phyloP scores from a whole-genome alignment of 2,329 filamentous ascomycete genomes.

The Clonostachys sp. region DNA sequence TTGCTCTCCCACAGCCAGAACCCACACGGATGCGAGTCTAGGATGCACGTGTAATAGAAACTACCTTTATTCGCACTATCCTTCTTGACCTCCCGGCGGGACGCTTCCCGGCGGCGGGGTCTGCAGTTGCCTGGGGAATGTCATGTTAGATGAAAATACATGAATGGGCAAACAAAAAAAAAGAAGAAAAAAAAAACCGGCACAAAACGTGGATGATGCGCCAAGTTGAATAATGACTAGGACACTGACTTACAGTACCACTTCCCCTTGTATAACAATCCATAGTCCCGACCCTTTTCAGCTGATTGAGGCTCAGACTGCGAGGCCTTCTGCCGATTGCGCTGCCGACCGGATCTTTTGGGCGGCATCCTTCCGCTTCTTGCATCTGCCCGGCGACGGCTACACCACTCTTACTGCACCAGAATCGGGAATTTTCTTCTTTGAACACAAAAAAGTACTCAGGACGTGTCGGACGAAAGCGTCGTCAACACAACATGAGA shows the following conservation, averaged over 20 bases:
- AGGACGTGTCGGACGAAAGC: not conserved
- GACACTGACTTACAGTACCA: slow-evolving; percentile 33
- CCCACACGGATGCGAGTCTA: slow-evolving; percentile 24
- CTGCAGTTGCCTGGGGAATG: slow-evolving; percentile 31
- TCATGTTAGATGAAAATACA: not conserved
- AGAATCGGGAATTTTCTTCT: too few relatives aligned
- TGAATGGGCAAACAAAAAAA: not conserved
- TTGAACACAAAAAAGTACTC: too few relatives aligned
- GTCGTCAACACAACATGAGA: not conserved
- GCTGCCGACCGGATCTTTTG: too few relatives aligned
- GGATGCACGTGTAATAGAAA: slow-evolving; percentile 33
- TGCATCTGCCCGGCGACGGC: too few relatives aligned
- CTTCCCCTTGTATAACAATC: slow-evolving; percentile 21
- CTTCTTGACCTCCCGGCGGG: slow-evolving; percentile 26
- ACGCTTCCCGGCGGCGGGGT: slow-evolving; percentile 26
- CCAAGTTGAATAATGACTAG: not conserved
- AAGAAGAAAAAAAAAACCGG: too few relatives aligned
- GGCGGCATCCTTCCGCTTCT: too few relatives aligned
- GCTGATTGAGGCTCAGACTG: slow-evolving; percentile 14
- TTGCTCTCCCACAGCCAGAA: slow-evolving; percentile 42
- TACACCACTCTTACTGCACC: too few relatives aligned
- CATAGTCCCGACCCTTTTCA: slow-evolving; percentile 22
- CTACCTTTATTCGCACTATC: slow-evolving; percentile 30
- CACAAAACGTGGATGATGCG: not conserved
- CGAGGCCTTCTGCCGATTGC: not conserved